phyloP scores from a whole-genome alignment of 192 early-diverging fungal genomes.

The Pilobolus umbonatus region DNA sequence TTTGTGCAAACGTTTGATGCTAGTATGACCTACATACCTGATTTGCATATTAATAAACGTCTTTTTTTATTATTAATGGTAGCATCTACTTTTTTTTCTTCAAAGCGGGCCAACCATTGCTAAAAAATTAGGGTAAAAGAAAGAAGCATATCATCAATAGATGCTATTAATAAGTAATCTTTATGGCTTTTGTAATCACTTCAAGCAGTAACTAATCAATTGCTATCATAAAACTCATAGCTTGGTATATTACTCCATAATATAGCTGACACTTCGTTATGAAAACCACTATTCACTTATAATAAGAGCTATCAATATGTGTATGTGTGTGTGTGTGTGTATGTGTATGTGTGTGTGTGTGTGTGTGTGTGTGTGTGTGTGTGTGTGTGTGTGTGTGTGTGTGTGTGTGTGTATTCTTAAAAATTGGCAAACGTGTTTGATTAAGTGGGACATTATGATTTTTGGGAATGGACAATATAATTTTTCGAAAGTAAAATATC shows the following conservation, averaged over 20 bases:
- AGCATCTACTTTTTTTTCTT: not conserved
- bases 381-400: no score
- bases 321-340: no score
- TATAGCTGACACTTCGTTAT: constrained; percentile 2
- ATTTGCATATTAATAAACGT: not conserved
- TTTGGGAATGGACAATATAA: constrained; percentile 10
- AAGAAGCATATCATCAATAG: not conserved
- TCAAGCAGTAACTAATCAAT: constrained; percentile 3
- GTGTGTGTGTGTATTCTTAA: constrained; percentile 1
- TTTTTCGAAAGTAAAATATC: constrained; percentile 5
- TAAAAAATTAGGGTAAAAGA: not conserved
- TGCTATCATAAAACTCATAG: not conserved
- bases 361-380: no score
- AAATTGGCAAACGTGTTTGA: constrained; percentile 5
- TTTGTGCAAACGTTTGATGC: not conserved
- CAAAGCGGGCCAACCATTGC: not conserved
- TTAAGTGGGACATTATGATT: constrained; percentile 12
- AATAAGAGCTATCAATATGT: constrained; percentile 2
- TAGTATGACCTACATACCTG: not conserved
- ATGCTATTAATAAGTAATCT: constrained; percentile 1
- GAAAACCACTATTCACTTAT: constrained; percentile 8
- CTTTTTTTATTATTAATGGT: not conserved
- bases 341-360: no score
- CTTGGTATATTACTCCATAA: constrained; percentile 3
- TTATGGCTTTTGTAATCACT: constrained; percentile 11